These are phyloP conservation scores for Lepidium sativum DNA, from an alignment of 345 rosid species.

Conservation along the genomic window DNA sequence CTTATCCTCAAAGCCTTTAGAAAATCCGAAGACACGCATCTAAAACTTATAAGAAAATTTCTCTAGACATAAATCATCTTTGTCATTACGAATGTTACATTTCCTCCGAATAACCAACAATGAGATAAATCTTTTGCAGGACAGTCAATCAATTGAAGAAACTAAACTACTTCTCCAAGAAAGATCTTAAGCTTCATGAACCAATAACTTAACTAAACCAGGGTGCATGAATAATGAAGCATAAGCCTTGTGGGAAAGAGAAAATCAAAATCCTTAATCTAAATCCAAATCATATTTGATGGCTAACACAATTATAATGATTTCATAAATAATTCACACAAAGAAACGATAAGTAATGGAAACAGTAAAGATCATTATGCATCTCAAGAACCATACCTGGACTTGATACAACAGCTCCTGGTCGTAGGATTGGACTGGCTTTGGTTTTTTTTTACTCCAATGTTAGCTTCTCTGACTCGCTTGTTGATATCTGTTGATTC, in stretches of 20 bases:
- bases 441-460: background rate
- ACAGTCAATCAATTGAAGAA: background rate
- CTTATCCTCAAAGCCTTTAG: background rate
- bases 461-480: background rate
- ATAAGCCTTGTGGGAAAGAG: background rate
- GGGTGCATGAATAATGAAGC: no score
- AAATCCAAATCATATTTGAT: background rate
- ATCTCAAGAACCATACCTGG: conserved; percentile 11
- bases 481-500: background rate
- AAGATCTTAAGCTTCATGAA: background rate
- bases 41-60: no score
- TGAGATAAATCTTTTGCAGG: background rate
- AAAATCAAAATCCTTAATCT: background rate
- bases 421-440: conserved; percentile 18
- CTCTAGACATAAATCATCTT: no score
- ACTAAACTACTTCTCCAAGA: background rate
- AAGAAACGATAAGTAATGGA: background rate
- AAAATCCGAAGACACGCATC: background rate
- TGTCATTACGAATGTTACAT: background rate
- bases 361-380: background rate
- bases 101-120: background rate
- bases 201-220: background rate
- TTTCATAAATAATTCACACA: background rate
- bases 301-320: background rate
- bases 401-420: conserved; percentile 28